Conservation (phyloP, 306 rosid species). For the Chamaecrista fasciculata region DNA sequence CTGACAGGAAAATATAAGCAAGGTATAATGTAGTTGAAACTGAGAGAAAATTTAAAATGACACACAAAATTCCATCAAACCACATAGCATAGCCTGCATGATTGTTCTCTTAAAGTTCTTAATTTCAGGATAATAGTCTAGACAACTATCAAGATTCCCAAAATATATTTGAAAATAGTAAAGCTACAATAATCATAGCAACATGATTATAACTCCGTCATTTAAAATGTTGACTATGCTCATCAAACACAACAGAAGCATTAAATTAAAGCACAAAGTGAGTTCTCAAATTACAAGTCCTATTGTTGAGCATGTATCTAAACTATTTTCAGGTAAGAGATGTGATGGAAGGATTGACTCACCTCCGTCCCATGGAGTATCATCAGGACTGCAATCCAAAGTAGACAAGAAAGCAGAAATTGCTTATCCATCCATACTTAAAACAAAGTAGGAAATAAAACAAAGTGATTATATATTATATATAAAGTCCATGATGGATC, state of each 20-base stretch:
- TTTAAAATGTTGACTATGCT: not conserved
- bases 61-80: conserved; percentile 3
- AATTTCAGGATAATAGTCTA: not conserved
- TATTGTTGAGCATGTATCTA: not conserved
- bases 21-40: not conserved
- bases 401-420: conserved; percentile 58
- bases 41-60: conserved; percentile 5
- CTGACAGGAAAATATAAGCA: not conserved
- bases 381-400: conserved; percentile 65
- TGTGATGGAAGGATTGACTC: conserved; percentile 29
- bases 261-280: not conserved
- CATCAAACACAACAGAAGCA: not conserved
- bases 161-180: not conserved
- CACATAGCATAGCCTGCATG: not conserved
- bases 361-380: conserved; percentile 75
- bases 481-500: conserved; percentile 16
- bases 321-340: not conserved
- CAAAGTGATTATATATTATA: conserved; percentile 12
- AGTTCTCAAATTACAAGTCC: not conserved
- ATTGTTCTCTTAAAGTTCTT: not conserved
- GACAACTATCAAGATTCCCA: conserved; percentile 8
- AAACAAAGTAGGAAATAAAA: conserved; percentile 30
- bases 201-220: conserved; percentile 4
- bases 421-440: conserved; percentile 50
- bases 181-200: not conserved